Evolutionary conservation across 2,329 filamentous ascomycete species (phyloP).

Genomic region (Cryphonectria radicalis): DNA sequence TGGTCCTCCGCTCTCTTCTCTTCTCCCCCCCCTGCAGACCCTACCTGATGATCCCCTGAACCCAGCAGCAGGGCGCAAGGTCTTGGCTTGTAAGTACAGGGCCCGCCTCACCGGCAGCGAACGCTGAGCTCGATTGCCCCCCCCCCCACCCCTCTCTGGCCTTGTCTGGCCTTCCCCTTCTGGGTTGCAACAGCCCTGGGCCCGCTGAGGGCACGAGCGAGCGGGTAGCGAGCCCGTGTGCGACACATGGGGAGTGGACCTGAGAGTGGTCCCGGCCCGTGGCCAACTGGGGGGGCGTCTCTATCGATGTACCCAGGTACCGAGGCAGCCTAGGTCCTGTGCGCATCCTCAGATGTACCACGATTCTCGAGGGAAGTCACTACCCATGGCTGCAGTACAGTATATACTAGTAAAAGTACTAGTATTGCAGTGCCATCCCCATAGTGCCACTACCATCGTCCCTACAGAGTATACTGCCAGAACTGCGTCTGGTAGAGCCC

Average conservation of each 20-base stretch:
- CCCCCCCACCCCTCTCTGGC: not conserved
- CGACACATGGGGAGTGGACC: slow-evolving; percentile 15
- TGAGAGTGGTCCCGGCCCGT: slow-evolving; percentile 11
- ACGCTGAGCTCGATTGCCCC: not conserved
- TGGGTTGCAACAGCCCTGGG: slow-evolving; percentile 8
- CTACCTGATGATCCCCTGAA: slow-evolving; percentile 17
- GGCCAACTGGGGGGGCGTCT: not conserved
- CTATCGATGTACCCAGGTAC: not conserved
- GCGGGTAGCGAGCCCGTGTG: slow-evolving; percentile 18
- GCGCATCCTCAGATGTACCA: not conserved
- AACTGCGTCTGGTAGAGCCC: not conserved
- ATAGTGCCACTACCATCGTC: not conserved
- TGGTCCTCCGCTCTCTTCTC: slow-evolving; percentile 5
- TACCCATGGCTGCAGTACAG: not conserved
- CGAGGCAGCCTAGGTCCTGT: not conserved
- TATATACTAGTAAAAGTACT: not conserved
- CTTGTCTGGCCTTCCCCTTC: slow-evolving; percentile 5
- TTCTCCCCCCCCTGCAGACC: slow-evolving; percentile 8
- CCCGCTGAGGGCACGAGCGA: slow-evolving; percentile 12
- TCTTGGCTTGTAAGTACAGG: not conserved
- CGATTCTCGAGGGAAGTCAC: not conserved
- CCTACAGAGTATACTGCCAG: not conserved
- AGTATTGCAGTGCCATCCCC: not conserved
- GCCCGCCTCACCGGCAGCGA: not conserved
- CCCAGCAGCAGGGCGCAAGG: slow-evolving; percentile 6